Percentiles rank a stretch among this genome's conserved stretches.
phyloP scores from a whole-genome alignment of 2,329 filamentous ascomycete genomes.

The Didymella segeticola region DNA sequence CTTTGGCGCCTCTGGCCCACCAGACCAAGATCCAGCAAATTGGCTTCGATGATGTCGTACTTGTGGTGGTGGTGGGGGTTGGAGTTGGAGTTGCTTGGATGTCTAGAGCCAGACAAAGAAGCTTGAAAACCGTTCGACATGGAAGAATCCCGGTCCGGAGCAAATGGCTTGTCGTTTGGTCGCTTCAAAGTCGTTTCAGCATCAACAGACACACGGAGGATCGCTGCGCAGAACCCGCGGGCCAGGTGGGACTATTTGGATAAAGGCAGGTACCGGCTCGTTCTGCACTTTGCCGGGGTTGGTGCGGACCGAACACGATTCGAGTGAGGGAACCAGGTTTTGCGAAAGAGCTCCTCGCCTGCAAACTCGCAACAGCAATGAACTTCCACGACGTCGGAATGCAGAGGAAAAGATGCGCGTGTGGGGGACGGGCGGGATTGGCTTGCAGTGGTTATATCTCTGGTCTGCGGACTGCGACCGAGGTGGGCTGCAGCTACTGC shows the following conservation, averaged over 20 bases:
- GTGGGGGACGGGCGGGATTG: conserved; percentile 18
- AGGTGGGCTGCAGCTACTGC: conserved; percentile 24
- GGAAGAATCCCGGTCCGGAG: conserved; percentile 36
- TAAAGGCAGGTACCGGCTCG: conserved; percentile 36
- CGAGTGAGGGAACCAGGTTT: conserved; percentile 29
- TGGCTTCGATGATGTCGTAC: conserved; percentile 38
- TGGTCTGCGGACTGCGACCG: conserved; percentile 13
- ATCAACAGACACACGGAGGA: conserved; percentile 40
- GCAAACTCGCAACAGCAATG: conserved; percentile 18
- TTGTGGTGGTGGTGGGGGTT: conserved; percentile 30
- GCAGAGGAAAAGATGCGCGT: conserved; percentile 18
- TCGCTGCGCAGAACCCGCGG: conserved; percentile 31
- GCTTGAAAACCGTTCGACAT: conserved; percentile 46
- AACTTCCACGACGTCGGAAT: conserved; percentile 15
- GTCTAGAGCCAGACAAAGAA: conserved; percentile 42
- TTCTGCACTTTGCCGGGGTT: conserved; percentile 30
- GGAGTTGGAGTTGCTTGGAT: conserved; percentile 29
- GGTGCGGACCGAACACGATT: conserved; percentile 31
- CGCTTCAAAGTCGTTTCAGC: conserved; percentile 51
- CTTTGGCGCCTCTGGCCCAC: conserved; percentile 31
- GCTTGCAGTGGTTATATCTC: conserved; percentile 26
- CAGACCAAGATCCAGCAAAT: conserved; percentile 45
- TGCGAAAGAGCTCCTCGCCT: conserved; percentile 16
- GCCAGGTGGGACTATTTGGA: conserved; percentile 36
- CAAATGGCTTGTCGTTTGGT: conserved; percentile 41